Conservation (phyloP, 345 rosid genomes). For the Erucastrum elatum region DNA sequence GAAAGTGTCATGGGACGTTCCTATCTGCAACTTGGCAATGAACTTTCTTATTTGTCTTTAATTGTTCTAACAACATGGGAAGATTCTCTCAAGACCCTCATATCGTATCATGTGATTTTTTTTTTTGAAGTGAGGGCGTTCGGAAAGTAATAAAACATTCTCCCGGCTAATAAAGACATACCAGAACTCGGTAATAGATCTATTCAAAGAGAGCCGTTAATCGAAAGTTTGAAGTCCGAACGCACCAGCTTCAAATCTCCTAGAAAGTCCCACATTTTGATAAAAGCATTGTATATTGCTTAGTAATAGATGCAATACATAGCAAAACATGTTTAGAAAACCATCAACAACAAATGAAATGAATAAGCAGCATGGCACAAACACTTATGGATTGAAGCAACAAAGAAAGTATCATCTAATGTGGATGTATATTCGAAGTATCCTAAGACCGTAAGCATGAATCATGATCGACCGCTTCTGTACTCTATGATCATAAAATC, state of each 20-base stretch:
- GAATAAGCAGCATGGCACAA: background rate
- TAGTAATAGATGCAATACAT: background rate
- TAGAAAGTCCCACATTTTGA: background rate
- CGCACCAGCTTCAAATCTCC: background rate
- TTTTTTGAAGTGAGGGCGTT: background rate
- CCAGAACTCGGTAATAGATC: no score
- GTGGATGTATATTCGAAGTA: background rate
- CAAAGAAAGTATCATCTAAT: background rate
- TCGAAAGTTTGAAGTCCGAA: no score
- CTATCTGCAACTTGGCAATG: conserved; percentile 24
- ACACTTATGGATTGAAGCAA: background rate
- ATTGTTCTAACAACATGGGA: conserved; percentile 23
- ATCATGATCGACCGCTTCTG: background rate
- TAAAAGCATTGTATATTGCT: background rate
- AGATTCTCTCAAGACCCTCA: conserved; percentile 34
- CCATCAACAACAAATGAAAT: background rate
- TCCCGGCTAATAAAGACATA: background rate
- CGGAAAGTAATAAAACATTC: conserved; percentile 20
- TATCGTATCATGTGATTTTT: background rate
- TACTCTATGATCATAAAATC: background rate
- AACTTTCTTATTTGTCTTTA: conserved; percentile 16
- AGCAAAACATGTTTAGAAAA: background rate
- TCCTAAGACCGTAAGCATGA: background rate
- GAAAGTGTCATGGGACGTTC: conserved; percentile 23
- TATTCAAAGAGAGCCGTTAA: no score